These are phyloP conservation scores for Fraxinus velutina DNA, from an alignment of 305 asterid genomes.

Conservation along the genomic window DNA sequence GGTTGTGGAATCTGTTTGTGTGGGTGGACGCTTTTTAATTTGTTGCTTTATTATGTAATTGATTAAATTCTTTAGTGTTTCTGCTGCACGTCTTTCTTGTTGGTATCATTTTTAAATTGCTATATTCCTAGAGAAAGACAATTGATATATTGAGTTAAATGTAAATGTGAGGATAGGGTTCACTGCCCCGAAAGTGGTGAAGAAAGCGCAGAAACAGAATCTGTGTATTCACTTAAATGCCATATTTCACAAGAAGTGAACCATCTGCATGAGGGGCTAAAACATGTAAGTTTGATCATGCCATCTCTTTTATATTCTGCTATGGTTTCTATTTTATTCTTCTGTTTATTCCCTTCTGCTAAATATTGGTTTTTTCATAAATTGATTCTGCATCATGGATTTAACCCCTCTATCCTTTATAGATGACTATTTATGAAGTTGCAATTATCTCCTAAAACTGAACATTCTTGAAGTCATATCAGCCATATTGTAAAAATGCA, in stretches of 20 bases:
- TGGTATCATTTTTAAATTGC: background rate
- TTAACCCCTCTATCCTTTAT: conserved; percentile 12
- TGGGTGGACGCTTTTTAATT: background rate
- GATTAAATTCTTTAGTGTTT: background rate
- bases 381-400: conserved; percentile 13
- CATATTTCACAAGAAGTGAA: conserved; percentile 98
- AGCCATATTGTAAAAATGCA: background rate
- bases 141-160: background rate
- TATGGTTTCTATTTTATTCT: conserved; percentile 3
- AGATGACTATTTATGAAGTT: conserved; percentile 1
- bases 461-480: background rate
- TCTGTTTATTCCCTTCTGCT: conserved; percentile 3
- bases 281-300: conserved; percentile 57
- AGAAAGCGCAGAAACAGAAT: conserved; percentile 83
- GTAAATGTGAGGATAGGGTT: conserved; percentile 53
- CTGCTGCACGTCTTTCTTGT: background rate
- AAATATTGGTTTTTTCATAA: conserved; percentile 12
- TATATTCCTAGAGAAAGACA: background rate
- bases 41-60: background rate
- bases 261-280: conserved; percentile 94
- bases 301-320: conserved; percentile 7
- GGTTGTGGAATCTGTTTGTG: background rate
- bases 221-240: conserved; percentile 90
- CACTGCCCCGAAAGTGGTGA: conserved; percentile 99
- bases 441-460: background rate